Evolutionary conservation across 495 filamentous ascomycete genomes (phyloP), one percentile per base, ranked within the genome.

Genomic region (Beverwykella pulmonaria): DNA sequence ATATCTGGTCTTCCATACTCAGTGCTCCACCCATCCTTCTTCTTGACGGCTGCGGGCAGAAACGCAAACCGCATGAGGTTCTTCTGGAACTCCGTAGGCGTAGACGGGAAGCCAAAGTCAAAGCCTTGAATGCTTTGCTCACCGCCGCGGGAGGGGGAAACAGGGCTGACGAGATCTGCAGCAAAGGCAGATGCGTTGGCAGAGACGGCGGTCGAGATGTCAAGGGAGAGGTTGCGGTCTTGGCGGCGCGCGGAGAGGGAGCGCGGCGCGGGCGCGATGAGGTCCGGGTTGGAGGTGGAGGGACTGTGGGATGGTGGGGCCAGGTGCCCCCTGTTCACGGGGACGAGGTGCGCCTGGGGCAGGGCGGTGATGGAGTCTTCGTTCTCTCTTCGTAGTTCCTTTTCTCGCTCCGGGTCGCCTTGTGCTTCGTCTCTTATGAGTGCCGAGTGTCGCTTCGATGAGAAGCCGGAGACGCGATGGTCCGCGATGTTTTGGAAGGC

Each of bases 1-100:
- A 98, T 82, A 65, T 96, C 87, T 0, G 93, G 93, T 0, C 94
- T 87, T n/a, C 90, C 92, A 76, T 97, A 97, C 75, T 97, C 93
- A 5, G 93, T 90, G 59, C 84, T 87, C 90, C 92, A 96, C 32
- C 90, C 90, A 63, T 90, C 89, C 68, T 90, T 87, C 70, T 84
- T 87, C 74, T 89, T 84, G 53, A 84, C 79, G 17, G 85, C 76
- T 1, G 81, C 76, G 0, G 85, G 83, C 48, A 91, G 84, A 75
- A 91, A 92, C 9, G 92, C 91, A 77, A 92, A 95, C 20, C 91
- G 89, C 83, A 93, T 91, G 39, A 92, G 82, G 68, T 85, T 90
- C 79, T 90, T 91, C 74, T 91, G 88, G 77, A 91, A 88, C 67
- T 91, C 86, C 30, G 88, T 90, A 22, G 88, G 88, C 27, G 89